These are phyloP conservation scores for Pythium volutum DNA, from an alignment of 352 stramenopile genomes.

Conservation along the genomic window DNA sequence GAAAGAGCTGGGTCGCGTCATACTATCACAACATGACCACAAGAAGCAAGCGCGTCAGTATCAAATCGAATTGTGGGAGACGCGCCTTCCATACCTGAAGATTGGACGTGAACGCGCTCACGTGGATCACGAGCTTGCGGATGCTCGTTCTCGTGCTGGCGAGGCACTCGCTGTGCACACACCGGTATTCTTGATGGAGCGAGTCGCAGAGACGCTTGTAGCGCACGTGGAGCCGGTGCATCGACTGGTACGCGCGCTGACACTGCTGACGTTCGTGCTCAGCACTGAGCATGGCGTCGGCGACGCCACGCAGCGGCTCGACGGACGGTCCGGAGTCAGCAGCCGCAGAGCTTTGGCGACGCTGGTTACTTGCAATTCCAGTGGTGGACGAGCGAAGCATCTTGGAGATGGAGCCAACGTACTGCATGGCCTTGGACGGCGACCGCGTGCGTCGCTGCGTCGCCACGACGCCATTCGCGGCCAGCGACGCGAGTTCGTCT, in stretches of 20 bases:
- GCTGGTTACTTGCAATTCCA: background rate
- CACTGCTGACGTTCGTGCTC: constrained; percentile 20
- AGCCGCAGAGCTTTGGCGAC: background rate
- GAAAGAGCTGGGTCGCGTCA: constrained; percentile 29
- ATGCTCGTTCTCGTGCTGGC: constrained; percentile 25
- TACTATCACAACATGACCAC: constrained; percentile 11
- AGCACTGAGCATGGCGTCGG: background rate
- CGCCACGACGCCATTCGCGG: background rate
- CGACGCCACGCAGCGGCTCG: background rate
- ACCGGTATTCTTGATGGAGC: constrained; percentile 27
- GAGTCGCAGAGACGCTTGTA: constrained; percentile 22
- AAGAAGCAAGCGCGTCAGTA: background rate
- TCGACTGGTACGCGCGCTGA: constrained; percentile 14
- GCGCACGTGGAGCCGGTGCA: constrained; percentile 20
- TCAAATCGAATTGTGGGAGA: background rate
- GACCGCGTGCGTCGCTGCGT: constrained; percentile 1
- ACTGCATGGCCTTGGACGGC: constrained; percentile 25
- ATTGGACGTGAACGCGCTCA: constrained; percentile 34
- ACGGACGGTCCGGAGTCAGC: background rate
- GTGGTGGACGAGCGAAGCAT: constrained; percentile 3
- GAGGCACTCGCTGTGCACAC: constrained; percentile 24
- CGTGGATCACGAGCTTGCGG: constrained; percentile 30
- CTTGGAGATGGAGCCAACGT: constrained; percentile 20
- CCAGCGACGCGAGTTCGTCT: background rate
- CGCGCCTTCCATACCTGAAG: constrained; percentile 18